Percentiles rank a stretch among this genome's conserved stretches.
Evolutionary conservation across 352 stramenopile species (phyloP).

Genomic region (Globisporangium megalacanthum): DNA sequence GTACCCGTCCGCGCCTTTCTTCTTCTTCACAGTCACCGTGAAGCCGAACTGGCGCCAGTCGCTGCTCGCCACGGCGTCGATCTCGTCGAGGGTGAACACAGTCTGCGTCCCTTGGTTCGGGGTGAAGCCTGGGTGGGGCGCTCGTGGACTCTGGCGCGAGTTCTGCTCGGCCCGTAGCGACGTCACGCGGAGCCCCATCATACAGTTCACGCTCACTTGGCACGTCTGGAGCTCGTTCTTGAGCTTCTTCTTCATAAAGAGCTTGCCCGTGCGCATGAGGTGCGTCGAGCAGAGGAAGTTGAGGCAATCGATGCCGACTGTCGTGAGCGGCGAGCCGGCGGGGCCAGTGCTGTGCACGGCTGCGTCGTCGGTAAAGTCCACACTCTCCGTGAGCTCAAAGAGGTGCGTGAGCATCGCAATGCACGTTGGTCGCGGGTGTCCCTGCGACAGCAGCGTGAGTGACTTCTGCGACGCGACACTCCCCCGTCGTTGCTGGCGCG

Average conservation of each 20-base stretch:
- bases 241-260: slow-evolving; percentile 72
- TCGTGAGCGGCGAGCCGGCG: slow-evolving; percentile 38
- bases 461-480: slow-evolving; percentile 59
- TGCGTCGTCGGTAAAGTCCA: slow-evolving; percentile 70
- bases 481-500: slow-evolving; percentile 28
- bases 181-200: slow-evolving; percentile 81
- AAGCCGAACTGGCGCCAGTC: slow-evolving; percentile 76
- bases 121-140: slow-evolving; percentile 41
- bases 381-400: slow-evolving; percentile 79
- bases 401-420: slow-evolving; percentile 78
- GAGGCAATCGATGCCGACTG: slow-evolving; percentile 76
- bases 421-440: slow-evolving; percentile 65
- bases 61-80: slow-evolving; percentile 62
- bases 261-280: slow-evolving; percentile 54
- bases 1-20: slow-evolving; percentile 7
- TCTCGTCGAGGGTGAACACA: slow-evolving; percentile 76
- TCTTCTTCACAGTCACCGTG: slow-evolving; percentile 64
- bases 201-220: slow-evolving; percentile 77
- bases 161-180: slow-evolving; percentile 43
- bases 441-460: slow-evolving; percentile 57
- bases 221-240: slow-evolving; percentile 73
- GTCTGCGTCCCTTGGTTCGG: slow-evolving; percentile 58
- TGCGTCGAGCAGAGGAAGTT: slow-evolving; percentile 86
- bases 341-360: slow-evolving; percentile 16
- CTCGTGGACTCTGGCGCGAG: slow-evolving; percentile 11